Conservation (phyloP, 169 alveolate genomes). For the Eimeria acervulina region DNA sequence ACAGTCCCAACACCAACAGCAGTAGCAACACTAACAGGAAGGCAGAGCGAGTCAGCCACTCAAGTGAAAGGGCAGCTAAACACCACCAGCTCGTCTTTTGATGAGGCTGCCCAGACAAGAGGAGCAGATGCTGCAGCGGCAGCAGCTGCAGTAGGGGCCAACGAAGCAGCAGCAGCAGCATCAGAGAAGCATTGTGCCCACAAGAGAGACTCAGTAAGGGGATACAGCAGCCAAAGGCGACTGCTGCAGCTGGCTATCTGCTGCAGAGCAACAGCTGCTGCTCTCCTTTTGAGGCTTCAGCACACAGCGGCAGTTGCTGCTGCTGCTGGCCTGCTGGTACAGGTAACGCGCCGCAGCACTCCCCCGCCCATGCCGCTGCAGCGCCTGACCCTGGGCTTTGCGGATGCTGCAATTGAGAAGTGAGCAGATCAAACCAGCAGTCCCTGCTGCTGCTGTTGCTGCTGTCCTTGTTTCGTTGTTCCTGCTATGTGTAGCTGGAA, state of each 20-base stretch:
- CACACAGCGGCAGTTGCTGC: constrained; percentile 29
- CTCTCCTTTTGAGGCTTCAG: neutral
- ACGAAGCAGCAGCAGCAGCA: neutral
- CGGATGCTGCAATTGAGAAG: constrained; percentile 49
- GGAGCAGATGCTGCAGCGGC: neutral
- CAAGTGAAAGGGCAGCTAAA: neutral
- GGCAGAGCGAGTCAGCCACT: neutral
- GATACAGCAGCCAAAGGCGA: neutral
- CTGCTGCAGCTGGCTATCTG: constrained; percentile 22
- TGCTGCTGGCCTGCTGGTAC: constrained; percentile 58
- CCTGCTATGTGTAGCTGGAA: neutral
- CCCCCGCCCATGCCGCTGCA: constrained; percentile 68
- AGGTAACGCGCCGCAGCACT: constrained; percentile 42
- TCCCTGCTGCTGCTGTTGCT: constrained; percentile 7
- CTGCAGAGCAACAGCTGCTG: constrained; percentile 36
- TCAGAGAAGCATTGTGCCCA: neutral
- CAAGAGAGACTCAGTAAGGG: neutral
- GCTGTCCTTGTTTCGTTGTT: neutral
- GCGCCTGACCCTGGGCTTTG: constrained; percentile 34
- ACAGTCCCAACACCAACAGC: constrained; percentile 27
- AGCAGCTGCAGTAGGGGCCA: constrained; percentile 25
- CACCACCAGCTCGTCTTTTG: neutral
- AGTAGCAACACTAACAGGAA: neutral
- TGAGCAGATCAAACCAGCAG: neutral
- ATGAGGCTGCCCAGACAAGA: neutral